phyloP scores from a whole-genome alignment of 2,329 filamentous ascomycete genomes.

The Graphilbum fragrans region DNA sequence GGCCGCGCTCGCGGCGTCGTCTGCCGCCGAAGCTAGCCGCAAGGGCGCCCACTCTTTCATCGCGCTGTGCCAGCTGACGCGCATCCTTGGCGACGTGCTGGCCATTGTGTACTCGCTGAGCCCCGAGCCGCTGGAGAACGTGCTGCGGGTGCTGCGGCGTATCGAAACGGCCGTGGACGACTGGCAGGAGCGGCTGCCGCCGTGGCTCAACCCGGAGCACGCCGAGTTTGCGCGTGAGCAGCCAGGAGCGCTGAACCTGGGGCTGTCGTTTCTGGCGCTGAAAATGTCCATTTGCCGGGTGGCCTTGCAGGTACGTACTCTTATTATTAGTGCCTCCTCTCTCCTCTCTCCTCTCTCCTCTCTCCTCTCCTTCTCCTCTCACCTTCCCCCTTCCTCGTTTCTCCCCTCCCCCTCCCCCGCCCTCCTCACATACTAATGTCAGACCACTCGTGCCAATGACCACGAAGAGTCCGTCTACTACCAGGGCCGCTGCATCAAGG shows the following conservation, averaged over 20 bases:
- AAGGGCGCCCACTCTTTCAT: slow-evolving; percentile 1
- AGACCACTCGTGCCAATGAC: slow-evolving; percentile 2
- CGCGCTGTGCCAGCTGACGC: slow-evolving; percentile 1
- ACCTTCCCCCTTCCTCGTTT: too few relatives aligned
- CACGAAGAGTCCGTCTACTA: slow-evolving; percentile 3
- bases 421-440: background rate
- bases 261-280: slow-evolving; percentile 1
- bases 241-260: slow-evolving; percentile 1
- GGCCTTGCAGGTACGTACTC: background rate
- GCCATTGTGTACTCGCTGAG: slow-evolving; percentile 1
- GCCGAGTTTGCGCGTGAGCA: background rate
- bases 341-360: too few relatives aligned
- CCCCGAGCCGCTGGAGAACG: background rate
- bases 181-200: slow-evolving; percentile 1
- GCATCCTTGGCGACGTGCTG: slow-evolving; percentile 1
- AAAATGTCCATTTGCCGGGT: slow-evolving; percentile 2
- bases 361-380: too few relatives aligned
- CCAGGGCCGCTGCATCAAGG: slow-evolving; percentile 1
- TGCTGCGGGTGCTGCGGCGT: background rate
- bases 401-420: too few relatives aligned
- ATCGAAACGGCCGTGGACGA: slow-evolving; percentile 1
- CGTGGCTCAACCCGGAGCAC: slow-evolving; percentile 1
- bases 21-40: too few relatives aligned
- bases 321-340: background rate
- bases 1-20: background rate